These are phyloP conservation scores for Podospora sp. DNA, from an alignment of 495 filamentous ascomycete species.

Conservation along the genomic window DNA sequence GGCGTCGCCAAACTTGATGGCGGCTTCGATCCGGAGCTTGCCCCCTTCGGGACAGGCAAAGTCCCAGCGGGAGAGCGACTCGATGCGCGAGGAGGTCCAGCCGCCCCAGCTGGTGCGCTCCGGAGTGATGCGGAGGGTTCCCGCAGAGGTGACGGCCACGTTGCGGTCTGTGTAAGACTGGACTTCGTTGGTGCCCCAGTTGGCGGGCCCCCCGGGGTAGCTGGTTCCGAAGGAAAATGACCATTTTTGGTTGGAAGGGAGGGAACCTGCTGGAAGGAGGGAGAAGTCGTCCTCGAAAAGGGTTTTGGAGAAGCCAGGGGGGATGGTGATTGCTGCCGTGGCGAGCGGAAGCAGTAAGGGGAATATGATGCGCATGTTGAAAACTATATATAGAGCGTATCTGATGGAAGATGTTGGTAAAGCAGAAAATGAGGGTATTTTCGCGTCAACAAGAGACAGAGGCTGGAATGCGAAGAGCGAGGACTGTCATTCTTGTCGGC, in stretches of 20 bases:
- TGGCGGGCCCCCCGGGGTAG: constrained; percentile 33
- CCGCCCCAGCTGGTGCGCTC: constrained; percentile 7
- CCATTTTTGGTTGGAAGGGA: constrained; percentile 29
- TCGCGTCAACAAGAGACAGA: not conserved
- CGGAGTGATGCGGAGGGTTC: constrained; percentile 29
- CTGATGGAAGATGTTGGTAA: not conserved
- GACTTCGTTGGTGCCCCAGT: constrained; percentile 40
- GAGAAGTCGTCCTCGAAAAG: constrained; percentile 29
- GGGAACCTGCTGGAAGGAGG: constrained; percentile 11
- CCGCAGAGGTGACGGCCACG: constrained; percentile 26
- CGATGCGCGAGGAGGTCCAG: constrained; percentile 53
- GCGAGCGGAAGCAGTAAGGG: not conserved
- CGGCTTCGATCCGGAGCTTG: constrained; percentile 41
- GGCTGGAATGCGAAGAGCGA: constrained; percentile 14
- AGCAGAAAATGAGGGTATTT: not conserved
- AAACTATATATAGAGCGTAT: not conserved
- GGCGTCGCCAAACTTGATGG: constrained; percentile 41
- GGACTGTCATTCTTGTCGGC: not conserved
- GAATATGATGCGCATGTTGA: not conserved
- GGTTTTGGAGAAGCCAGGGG: constrained; percentile 14
- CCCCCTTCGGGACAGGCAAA: constrained; percentile 41
- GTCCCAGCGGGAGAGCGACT: constrained; percentile 34
- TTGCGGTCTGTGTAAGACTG: constrained; percentile 36
- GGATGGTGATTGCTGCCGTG: constrained; percentile 11
- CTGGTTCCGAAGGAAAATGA: constrained; percentile 29